Conservation (phyloP, 441 rosid genomes). For the Biscutella auriculata region DNA sequence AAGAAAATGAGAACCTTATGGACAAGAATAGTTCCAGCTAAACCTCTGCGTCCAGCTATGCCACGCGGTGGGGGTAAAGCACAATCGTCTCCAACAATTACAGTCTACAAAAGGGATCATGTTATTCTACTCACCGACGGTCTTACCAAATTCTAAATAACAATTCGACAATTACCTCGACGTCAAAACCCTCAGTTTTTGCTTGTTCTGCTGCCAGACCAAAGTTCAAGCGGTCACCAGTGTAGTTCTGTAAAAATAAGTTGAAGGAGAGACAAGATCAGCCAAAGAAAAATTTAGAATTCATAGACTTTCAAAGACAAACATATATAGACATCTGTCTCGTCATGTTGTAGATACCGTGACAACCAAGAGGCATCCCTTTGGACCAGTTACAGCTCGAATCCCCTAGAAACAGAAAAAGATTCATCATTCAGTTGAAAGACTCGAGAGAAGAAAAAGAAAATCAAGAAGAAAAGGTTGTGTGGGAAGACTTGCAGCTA, state of each 20-base stretch:
- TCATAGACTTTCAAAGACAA: neutral
- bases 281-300: neutral
- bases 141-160: neutral
- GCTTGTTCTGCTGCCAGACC: conserved; percentile 96
- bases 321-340: neutral
- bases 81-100: conserved; percentile 89
- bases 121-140: conserved; percentile 3
- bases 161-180: conserved; percentile 41
- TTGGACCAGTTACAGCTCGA: conserved; percentile 87
- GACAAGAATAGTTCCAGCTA: conserved; percentile 81
- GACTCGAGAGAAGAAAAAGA: conserved; percentile 2
- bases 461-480: neutral
- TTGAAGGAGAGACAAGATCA: conserved; percentile 1
- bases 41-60: conserved; percentile 74
- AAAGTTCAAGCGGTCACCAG: conserved; percentile 83
- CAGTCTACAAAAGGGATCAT: conserved; percentile 37
- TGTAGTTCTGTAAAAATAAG: conserved; percentile 50
- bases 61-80: conserved; percentile 86
- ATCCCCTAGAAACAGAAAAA: conserved; percentile 49
- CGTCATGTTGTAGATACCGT: conserved; percentile 33
- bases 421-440: neutral
- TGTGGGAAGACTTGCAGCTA: conserved; percentile 47
- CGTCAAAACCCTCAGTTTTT: conserved; percentile 72
- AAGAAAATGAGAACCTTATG: conserved; percentile 47
- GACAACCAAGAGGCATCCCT: conserved; percentile 82